Conservation (phyloP, 208 protist species). For the Wallacemonas sp. region DNA sequence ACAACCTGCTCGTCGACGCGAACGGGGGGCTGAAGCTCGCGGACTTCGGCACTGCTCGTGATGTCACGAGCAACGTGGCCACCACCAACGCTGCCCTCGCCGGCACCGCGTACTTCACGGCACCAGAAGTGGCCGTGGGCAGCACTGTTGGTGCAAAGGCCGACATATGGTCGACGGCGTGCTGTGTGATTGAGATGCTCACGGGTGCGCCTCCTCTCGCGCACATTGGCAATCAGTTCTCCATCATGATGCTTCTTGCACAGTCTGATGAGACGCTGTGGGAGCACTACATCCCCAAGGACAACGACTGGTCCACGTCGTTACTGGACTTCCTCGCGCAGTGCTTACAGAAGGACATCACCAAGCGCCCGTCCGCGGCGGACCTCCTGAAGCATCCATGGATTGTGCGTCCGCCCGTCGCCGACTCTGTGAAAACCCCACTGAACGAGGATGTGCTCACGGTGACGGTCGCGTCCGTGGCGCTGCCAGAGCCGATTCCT, state of each 20-base stretch:
- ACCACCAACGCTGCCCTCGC: slow-evolving; percentile 31
- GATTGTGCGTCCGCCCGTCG: slow-evolving; percentile 25
- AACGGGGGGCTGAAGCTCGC: slow-evolving; percentile 77
- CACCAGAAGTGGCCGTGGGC: slow-evolving; percentile 82
- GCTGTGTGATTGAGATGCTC: slow-evolving; percentile 91
- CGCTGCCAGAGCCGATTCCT: background rate
- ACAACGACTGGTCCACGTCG: slow-evolving; percentile 46
- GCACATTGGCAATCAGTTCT: slow-evolving; percentile 65
- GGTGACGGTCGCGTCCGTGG: slow-evolving; percentile 1
- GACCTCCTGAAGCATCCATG: slow-evolving; percentile 69
- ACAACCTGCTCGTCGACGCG: slow-evolving; percentile 88
- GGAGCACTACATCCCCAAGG: slow-evolving; percentile 55
- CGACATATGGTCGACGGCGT: slow-evolving; percentile 92
- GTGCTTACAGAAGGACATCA: slow-evolving; percentile 59
- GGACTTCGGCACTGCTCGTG: slow-evolving; percentile 78
- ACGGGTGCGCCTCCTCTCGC: slow-evolving; percentile 64
- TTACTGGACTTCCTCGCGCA: slow-evolving; percentile 54
- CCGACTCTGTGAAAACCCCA: background rate
- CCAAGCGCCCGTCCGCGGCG: slow-evolving; percentile 40
- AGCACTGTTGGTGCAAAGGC: slow-evolving; percentile 30
- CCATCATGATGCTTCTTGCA: slow-evolving; percentile 78
- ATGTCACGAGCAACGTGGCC: slow-evolving; percentile 23
- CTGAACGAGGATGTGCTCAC: background rate
- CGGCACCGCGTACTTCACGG: slow-evolving; percentile 92
- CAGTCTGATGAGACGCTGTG: slow-evolving; percentile 41